Evolutionary conservation across 2,329 filamentous ascomycete species (phyloP).

Genomic region (Daldinia sp.): DNA sequence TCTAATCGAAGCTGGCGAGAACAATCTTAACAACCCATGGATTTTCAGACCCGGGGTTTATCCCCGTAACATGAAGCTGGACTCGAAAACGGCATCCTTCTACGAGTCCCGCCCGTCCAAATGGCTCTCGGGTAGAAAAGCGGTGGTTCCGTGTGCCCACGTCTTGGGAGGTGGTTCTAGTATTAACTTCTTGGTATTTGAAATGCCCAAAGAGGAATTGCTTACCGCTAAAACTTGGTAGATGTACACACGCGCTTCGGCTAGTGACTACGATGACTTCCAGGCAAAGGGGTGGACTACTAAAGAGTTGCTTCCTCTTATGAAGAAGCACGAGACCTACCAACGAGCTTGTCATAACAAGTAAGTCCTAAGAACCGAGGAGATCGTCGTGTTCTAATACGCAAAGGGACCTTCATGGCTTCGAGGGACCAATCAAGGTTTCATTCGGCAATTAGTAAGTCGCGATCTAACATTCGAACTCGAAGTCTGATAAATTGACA

Average conservation of each 20-base stretch:
- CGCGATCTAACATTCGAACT: not conserved
- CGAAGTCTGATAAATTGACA: constrained; percentile 14
- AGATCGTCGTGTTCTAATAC: constrained; percentile 22
- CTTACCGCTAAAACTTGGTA: constrained; percentile 42
- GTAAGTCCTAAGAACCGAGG: constrained; percentile 41
- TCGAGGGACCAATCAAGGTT: constrained; percentile 82
- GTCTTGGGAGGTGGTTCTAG: constrained; percentile 76
- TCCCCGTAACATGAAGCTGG: constrained; percentile 76
- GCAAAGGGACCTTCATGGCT: constrained; percentile 72
- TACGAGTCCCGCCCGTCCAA: constrained; percentile 80
- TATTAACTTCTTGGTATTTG: constrained; percentile 76
- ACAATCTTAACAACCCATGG: constrained; percentile 77
- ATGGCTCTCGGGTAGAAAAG: constrained; percentile 74
- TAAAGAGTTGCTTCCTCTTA: constrained; percentile 76
- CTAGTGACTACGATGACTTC: constrained; percentile 80
- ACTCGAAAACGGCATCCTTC: constrained; percentile 83
- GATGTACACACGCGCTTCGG: constrained; percentile 78
- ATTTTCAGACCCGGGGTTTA: constrained; percentile 80
- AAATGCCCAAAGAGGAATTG: not conserved
- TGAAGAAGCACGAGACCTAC: constrained; percentile 84
- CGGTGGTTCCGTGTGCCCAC: constrained; percentile 78
- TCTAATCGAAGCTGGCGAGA: constrained; percentile 48
- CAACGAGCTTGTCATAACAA: constrained; percentile 70
- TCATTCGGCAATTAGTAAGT: constrained; percentile 76
- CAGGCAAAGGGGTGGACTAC: constrained; percentile 82